phyloP scores from a whole-genome alignment of 225 moss, liverwort and hornwort species.

The Marchantia paleacea region DNA sequence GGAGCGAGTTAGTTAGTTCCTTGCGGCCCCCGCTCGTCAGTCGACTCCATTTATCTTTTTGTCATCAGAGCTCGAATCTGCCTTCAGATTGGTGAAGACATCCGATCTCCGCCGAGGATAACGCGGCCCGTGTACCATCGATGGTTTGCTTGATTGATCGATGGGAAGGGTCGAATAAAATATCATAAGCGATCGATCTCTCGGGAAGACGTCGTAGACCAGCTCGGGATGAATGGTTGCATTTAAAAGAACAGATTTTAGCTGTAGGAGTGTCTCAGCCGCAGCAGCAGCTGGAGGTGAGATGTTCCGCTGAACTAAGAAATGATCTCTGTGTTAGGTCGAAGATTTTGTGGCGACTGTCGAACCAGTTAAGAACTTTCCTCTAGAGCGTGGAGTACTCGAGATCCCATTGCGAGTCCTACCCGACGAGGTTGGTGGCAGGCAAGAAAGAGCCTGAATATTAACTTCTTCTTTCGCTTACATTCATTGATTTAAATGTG shows the following conservation, averaged over 20 bases:
- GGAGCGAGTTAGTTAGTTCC: neutral
- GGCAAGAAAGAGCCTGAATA: neutral
- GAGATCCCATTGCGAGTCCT: neutral
- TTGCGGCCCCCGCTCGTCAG: neutral
- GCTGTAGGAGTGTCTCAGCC: neutral
- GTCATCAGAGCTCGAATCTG: neutral
- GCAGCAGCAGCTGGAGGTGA: neutral
- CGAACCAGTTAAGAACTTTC: slow-evolving; percentile 7
- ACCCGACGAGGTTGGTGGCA: neutral
- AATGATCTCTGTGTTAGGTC: slow-evolving; percentile 12
- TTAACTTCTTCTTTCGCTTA: neutral
- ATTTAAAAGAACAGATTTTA: slow-evolving; percentile 11
- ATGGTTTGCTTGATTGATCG: neutral
- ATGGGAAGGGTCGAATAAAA: slow-evolving; percentile 18
- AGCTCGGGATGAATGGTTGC: neutral
- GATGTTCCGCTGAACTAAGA: slow-evolving; percentile 3
- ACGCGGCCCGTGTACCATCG: slow-evolving; percentile 5
- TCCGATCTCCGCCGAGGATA: neutral
- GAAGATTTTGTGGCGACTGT: slow-evolving; percentile 1
- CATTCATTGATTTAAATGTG: slow-evolving; percentile 9
- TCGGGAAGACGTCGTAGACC: neutral
- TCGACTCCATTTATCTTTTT: neutral
- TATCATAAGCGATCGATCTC: neutral
- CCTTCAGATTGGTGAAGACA: neutral
- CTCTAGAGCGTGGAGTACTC: slow-evolving; percentile 4